These are phyloP conservation scores for Aspergillus ostianus DNA, from an alignment of 495 filamentous ascomycete species.

Conservation along the genomic window DNA sequence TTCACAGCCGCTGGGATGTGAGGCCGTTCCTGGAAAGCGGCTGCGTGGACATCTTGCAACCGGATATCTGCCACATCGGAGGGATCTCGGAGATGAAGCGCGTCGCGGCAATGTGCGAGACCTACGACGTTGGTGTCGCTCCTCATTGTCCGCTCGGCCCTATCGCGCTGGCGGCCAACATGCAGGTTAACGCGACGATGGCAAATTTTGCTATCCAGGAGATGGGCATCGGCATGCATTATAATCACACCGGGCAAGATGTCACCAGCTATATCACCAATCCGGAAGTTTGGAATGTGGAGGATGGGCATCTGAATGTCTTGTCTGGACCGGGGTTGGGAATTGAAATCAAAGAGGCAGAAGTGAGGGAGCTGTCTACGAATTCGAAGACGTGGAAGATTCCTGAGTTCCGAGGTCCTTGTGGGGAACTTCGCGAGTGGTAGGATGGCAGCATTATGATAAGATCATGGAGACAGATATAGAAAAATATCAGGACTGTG, in stretches of 20 bases:
- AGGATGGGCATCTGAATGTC: slow-evolving; percentile 62
- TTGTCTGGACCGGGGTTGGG: slow-evolving; percentile 63
- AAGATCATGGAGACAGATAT: too few species aligned
- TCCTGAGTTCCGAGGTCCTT: slow-evolving; percentile 11
- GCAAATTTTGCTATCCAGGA: slow-evolving; percentile 78
- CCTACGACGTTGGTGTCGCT: slow-evolving; percentile 72
- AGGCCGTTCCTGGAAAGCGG: slow-evolving; percentile 65
- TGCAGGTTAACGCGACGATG: slow-evolving; percentile 61
- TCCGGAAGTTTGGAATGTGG: slow-evolving; percentile 58
- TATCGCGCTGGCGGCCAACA: slow-evolving; percentile 68
- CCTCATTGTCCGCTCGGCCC: slow-evolving; percentile 77
- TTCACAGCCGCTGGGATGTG: slow-evolving; percentile 73
- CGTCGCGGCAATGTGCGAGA: slow-evolving; percentile 70
- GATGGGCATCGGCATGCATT: slow-evolving; percentile 77
- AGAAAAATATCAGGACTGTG: too few species aligned
- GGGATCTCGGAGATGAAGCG: slow-evolving; percentile 69
- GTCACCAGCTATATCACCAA: slow-evolving; percentile 65
- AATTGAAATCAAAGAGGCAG: slow-evolving; percentile 70
- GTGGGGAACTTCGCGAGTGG: slow-evolving; percentile 14
- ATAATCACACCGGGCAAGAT: slow-evolving; percentile 64
- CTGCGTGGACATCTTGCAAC: slow-evolving; percentile 70
- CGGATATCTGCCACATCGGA: slow-evolving; percentile 71
- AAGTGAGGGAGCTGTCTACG: slow-evolving; percentile 37
- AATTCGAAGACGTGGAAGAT: slow-evolving; percentile 10
- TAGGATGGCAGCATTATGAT: too few species aligned